Conservation (phyloP, 441 rosid species). For the Rhodomyrtus psidioides region DNA sequence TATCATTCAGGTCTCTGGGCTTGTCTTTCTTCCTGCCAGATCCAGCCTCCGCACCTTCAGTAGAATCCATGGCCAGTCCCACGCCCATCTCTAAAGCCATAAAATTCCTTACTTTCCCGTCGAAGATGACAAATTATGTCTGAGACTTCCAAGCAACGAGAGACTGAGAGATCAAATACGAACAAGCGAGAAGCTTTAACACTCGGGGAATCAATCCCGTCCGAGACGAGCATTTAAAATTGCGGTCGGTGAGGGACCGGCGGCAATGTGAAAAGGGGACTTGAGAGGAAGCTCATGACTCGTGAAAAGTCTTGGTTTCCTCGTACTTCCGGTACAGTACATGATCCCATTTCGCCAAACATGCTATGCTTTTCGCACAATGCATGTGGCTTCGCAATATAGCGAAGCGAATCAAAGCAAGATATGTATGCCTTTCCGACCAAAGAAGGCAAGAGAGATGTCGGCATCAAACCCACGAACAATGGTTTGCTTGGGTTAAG, state of each 20-base stretch:
- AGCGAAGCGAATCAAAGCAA: too few relatives aligned
- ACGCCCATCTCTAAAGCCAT: background rate
- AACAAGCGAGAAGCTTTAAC: background rate
- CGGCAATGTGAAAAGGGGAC: background rate
- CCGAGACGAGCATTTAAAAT: background rate
- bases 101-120: background rate
- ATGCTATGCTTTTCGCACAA: too few relatives aligned
- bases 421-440: too few relatives aligned
- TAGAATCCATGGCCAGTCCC: background rate
- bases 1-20: slow-evolving; percentile 11
- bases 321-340: background rate
- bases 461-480: too few relatives aligned
- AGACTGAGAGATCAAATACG: background rate
- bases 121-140: background rate
- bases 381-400: too few relatives aligned
- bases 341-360: too few relatives aligned
- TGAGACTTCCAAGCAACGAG: background rate
- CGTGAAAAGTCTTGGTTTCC: background rate
- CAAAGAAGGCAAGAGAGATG: too few relatives aligned
- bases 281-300: too few relatives aligned
- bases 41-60: background rate
- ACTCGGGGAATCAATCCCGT: background rate
- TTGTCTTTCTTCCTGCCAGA: background rate
- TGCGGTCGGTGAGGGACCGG: background rate
- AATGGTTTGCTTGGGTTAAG: too few relatives aligned